Evolutionary conservation across 495 filamentous ascomycete species (phyloP), one percentile per base, ranked within the genome.

Genomic region (Aspergillus funiculosus): DNA sequence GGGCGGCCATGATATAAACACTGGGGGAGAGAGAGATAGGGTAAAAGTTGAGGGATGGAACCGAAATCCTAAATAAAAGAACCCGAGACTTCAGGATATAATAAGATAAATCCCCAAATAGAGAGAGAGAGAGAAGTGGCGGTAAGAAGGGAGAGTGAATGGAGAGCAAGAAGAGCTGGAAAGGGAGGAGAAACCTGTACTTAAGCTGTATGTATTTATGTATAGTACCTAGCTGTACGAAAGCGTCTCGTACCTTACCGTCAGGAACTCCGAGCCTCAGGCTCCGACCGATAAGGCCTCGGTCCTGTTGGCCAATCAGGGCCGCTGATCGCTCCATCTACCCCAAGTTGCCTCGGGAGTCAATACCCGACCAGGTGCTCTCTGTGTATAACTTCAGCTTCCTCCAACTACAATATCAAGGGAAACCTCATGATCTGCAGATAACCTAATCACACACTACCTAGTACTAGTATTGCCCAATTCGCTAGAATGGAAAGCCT

Each of bases 1-100:
- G 60, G 62, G 69, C 66, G 56, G 69, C 67, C 69, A 73, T 73
- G 46, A 28, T 67, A 55, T 42, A 43, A 39, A 17, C 17, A 37
- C n/a, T 15, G 34, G 28, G 25, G 17, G 11, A 15, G 13, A n/a
- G 20, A 10, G n/a, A 28, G 14, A 6, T 22, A 38, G 32, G 39
- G 39, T 7, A 20, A 27, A 19, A 44, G 40, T 34, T 28, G 32
- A 21, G 35, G 13, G 37, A 43, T 20, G 37, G n/a, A n/a, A 8
- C 8, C 18, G 31, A n/a, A 14, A 19, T 10, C 2, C 4, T 22
- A 28, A 22, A 14, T 38, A 14, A 43, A 26, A 18, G 11, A 6
- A 26, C n/a, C 27, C 18, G 37, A 18, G n/a, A 27, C 2, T 15
- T n/a, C 9, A 21, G 13, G 4, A n/a, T 39, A 3, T 13, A 15